phyloP scores from a whole-genome alignment of 208 protist species.

The Leishmania braziliensis region DNA sequence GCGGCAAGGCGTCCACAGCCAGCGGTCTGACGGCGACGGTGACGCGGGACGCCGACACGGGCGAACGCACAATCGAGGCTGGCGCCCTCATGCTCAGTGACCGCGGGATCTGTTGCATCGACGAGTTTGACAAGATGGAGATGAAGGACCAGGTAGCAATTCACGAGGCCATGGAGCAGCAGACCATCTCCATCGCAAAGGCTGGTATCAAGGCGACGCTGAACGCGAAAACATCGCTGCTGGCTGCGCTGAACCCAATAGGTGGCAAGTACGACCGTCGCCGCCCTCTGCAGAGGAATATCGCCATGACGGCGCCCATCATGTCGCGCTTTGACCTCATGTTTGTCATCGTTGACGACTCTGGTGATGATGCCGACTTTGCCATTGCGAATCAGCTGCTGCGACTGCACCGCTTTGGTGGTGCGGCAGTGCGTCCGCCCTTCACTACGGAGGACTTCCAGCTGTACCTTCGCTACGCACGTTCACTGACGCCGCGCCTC shows the following conservation, averaged over 20 bases:
- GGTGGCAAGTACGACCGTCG: constrained; percentile 95
- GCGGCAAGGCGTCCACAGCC: constrained; percentile 96
- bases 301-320: constrained; percentile 96
- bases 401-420: constrained; percentile 90
- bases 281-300: constrained; percentile 94
- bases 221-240: constrained; percentile 98
- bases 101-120: constrained; percentile 99
- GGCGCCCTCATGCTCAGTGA: constrained; percentile 99
- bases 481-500: constrained; percentile 90
- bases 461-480: constrained; percentile 94
- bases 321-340: constrained; percentile 99
- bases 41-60: constrained; percentile 97
- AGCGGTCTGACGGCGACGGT: constrained; percentile 98
- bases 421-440: constrained; percentile 61
- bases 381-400: constrained; percentile 98
- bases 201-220: constrained; percentile 98
- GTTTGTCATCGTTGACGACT: constrained; percentile 99
- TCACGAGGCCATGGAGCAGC: constrained; percentile 99
- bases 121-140: constrained; percentile 99
- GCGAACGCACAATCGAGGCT: constrained; percentile 99
- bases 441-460: constrained; percentile 90
- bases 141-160: constrained; percentile 99
- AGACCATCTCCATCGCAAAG: constrained; percentile 99
- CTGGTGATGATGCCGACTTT: constrained; percentile 94
- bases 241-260: constrained; percentile 99